Percentiles rank a stretch among this genome's conserved stretches.
phyloP scores from a whole-genome alignment of 768 basidiomycete species.

The Pisolithus albus region DNA sequence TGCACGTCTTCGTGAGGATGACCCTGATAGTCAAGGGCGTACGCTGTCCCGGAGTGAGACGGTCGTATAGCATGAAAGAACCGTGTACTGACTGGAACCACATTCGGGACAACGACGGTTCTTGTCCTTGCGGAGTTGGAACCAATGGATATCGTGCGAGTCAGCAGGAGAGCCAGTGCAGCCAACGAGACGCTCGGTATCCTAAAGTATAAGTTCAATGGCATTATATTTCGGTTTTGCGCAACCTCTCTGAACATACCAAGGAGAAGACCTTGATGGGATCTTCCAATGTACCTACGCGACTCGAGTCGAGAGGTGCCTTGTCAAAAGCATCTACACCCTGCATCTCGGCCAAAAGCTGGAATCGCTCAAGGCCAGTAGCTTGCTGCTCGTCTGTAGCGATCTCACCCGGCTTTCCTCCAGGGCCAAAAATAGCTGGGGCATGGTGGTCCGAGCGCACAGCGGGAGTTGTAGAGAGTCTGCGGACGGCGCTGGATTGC shows the following conservation, averaged over 20 bases:
- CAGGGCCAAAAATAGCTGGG: constrained; percentile 64
- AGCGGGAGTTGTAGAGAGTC: constrained; percentile 52
- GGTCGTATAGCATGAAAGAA: neutral
- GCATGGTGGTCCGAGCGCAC: constrained; percentile 53
- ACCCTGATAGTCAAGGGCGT: constrained; percentile 68
- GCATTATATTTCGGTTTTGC: neutral
- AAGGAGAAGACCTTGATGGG: constrained; percentile 84
- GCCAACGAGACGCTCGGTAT: constrained; percentile 77
- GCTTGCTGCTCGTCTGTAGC: constrained; percentile 86
- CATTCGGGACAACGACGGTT: constrained; percentile 85
- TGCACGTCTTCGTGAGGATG: constrained; percentile 41
- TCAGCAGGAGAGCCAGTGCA: constrained; percentile 95
- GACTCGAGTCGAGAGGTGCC: constrained; percentile 74
- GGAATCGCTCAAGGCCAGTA: constrained; percentile 94
- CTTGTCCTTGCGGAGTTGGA: constrained; percentile 58
- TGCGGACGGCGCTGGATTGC: constrained; percentile 35
- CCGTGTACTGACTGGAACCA: constrained; percentile 65
- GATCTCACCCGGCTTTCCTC: constrained; percentile 66
- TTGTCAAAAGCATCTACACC: constrained; percentile 89
- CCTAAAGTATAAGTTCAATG: constrained; percentile 36
- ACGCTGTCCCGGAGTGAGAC: constrained; percentile 41
- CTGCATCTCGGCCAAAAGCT: constrained; percentile 82
- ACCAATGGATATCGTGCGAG: constrained; percentile 91
- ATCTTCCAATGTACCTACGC: constrained; percentile 80
- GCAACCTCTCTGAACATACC: constrained; percentile 44